A percentile compares a stretch with the other conserved stretches of the same genome.
Conservation (phyloP, 257 asterid genomes). For the Cordia subcordata region DNA sequence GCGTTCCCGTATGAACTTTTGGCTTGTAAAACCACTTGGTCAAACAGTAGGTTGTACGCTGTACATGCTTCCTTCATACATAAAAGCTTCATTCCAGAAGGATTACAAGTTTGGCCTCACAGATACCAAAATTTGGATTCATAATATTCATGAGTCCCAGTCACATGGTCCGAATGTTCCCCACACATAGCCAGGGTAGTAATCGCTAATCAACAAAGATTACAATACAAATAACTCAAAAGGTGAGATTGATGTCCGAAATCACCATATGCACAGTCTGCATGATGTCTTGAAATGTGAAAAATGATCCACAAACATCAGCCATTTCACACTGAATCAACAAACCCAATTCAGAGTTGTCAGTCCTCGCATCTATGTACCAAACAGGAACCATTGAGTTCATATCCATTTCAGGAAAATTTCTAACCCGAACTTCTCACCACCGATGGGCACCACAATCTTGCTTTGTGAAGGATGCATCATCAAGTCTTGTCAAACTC, state of each 20-base stretch:
- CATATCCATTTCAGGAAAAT: constrained; percentile 35
- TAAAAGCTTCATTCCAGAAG: constrained; percentile 3
- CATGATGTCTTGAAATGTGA: constrained; percentile 25
- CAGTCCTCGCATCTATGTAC: constrained; percentile 25
- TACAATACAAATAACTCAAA: no score
- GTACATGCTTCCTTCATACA: background rate
- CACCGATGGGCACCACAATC: constrained; percentile 11
- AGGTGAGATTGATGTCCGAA: no score
- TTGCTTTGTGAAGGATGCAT: constrained; percentile 14
- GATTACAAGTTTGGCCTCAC: background rate
- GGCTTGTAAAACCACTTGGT: constrained; percentile 8
- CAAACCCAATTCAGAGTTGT: constrained; percentile 20
- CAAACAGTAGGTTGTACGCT: background rate
- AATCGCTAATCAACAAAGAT: constrained; percentile 15
- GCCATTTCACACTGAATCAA: constrained; percentile 29
- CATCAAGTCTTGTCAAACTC: constrained; percentile 4
- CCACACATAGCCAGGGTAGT: constrained; percentile 6
- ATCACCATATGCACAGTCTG: constrained; percentile 30
- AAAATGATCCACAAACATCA: constrained; percentile 14
- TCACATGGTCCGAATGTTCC: constrained; percentile 8
- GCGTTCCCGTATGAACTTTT: no score
- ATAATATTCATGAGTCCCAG: constrained; percentile 7
- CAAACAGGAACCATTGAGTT: constrained; percentile 22
- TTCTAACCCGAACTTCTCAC: constrained; percentile 36
- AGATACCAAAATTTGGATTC: constrained; percentile 5